Evolutionary conservation across 805 yeast genomes (phyloP), one percentile per base, ranked within the genome.

Genomic region (Cyberlindnera maclurae): DNA sequence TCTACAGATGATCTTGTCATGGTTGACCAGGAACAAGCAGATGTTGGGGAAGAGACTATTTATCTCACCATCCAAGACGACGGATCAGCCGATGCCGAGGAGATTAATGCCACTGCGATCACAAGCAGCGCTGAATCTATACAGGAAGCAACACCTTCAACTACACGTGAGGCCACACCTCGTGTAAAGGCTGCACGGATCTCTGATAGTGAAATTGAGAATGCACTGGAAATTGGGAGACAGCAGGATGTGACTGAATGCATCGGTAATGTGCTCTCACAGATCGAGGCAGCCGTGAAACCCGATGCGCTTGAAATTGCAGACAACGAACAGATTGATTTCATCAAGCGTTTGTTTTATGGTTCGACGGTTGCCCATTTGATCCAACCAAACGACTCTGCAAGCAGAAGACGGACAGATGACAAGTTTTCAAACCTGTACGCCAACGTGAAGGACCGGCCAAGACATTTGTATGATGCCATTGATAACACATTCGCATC

Each of bases 221-320:
- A 79, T 50, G 79, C 93, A 0, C 67, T 81, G 38, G 89, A 85
- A 54, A 68, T 80, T 53, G 95, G 96, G 3, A 70, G 95, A 47
- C 98, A 93, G 57, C 98, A 93, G 58, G 98, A 93, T 65, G 97
- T 93, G 15, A 88, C 97, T 0, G 98, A 93, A 57, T 90, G 97
- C 59, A 88, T 90, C 53, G 95, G 89, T 39, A 93, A 93, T 58
- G 97, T 93, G 7, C 68, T 89, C 12, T 84, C 82, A 46, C 97
- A 90, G 58, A 65, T 93, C 28, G 97, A 90, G 56, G 85, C 95
- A 18, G 94, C 96, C 0, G 69, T 84, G 41, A 77, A 72, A 36
- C 94, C 96, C 0, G 68, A 67, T 12, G 58, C 59, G 2, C 54
- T 81, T 34, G 94, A 83, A 36, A 71, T 62, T 1, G 67, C 63